Conservation (phyloP, 176 grass and related monocot species). For the Eragrostis nindensis region DNA sequence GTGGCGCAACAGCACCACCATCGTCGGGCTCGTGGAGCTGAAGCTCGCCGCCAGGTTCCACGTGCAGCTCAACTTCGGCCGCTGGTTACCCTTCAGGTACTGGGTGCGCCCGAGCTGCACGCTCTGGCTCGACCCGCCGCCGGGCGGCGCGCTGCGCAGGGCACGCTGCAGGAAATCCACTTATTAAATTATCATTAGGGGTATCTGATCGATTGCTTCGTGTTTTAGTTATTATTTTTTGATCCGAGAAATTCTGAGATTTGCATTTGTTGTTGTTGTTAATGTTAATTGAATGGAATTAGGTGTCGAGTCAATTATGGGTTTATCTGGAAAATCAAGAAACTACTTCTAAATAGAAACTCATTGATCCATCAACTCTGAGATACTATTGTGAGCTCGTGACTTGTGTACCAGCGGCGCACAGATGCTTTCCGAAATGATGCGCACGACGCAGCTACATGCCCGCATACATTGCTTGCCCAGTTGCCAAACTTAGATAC, state of each 20-base stretch:
- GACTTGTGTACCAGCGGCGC: not conserved
- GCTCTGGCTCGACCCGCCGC: slow-evolving; percentile 63
- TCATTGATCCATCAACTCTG: not conserved
- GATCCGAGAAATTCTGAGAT: not conserved
- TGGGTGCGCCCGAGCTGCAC: slow-evolving; percentile 45
- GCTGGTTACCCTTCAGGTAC: slow-evolving; percentile 69
- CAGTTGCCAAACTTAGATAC: slow-evolving; percentile 1
- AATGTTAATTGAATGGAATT: not conserved
- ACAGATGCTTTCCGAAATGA: not conserved
- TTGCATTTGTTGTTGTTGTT: slow-evolving; percentile 8
- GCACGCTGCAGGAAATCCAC: slow-evolving; percentile 38
- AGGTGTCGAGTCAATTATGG: not conserved
- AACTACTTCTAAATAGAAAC: not conserved
- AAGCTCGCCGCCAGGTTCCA: slow-evolving; percentile 46
- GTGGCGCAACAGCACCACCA: slow-evolving; percentile 54
- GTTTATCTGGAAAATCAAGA: not conserved
- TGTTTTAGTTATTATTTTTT: slow-evolving; percentile 11
- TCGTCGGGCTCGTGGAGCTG: slow-evolving; percentile 42
- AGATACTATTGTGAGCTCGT: not conserved
- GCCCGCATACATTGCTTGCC: slow-evolving; percentile 1
- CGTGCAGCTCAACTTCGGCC: slow-evolving; percentile 65
- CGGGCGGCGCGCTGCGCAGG: slow-evolving; percentile 49
- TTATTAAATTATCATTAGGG: not conserved
- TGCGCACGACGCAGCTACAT: not conserved
- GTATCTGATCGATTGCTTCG: not conserved